Evolutionary conservation across 2,329 filamentous ascomycete species (phyloP), one percentile per base, ranked within the genome.

Genomic region (Pyrenophora seminiperda): DNA sequence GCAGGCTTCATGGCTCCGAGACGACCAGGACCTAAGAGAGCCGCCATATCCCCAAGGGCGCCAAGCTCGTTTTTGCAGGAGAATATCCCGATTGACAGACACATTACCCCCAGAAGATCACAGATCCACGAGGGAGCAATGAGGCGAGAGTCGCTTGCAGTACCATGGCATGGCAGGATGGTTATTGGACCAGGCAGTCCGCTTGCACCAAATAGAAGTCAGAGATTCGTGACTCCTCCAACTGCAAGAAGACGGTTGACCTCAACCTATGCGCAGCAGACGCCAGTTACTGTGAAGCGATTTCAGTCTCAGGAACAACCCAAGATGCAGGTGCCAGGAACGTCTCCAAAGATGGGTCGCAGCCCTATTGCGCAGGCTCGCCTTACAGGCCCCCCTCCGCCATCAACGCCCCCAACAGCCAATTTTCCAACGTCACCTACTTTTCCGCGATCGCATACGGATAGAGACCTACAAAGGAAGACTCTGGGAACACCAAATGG

Each of bases 201-300:
- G 14, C 38, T 53, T 47, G 42, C 10, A 2, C 56, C 55, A 37
- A 61, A 41, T 49, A 67, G 59, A 56, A 57, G 53, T 40, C 17
- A 41, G 15, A 47, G 52, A 39, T 38, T 57, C 29, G 42, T 53
- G 14, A 62, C 61, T 29, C 56, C 61, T 4, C 42, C 52, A 15
- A 45, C 41, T 4, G 46, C 58, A 34, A 41, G 50, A n/a, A 66
- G 61, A 52, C 59, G 47, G 27, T 33, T 56, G 19, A 63, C 49
- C 32, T 53, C 59, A 33, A 59, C 60, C 13, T 10, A 52, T 10
- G 18, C 49, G n/a, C 47, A 50, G 41, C 53, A 61, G 41, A 63
- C 63, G 20, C 61, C 68, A 15, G 45, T 62, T 14, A 62, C 58
- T 9, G 51, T 41, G 11, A 65, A 59, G 45, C 56, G 56, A 43